These are phyloP conservation scores for Saccharum spontaneum DNA, from an alignment of 176 grass and related monocot species.

Conservation along the genomic window DNA sequence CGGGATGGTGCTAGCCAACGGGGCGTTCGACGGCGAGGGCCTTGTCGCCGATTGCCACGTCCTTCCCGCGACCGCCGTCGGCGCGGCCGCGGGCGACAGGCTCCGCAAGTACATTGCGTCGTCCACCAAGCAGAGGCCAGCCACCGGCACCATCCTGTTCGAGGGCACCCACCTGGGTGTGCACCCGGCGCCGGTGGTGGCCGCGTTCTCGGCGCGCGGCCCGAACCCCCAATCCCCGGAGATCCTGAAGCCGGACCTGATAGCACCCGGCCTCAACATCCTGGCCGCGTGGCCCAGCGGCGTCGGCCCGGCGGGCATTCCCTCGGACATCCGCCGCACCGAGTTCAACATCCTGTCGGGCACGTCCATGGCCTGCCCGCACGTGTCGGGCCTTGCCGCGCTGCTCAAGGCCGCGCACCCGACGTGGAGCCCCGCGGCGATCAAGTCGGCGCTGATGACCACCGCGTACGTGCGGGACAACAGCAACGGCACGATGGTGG, in stretches of 20 bases:
- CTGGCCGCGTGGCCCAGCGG: slow-evolving; percentile 77
- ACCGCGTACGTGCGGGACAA: slow-evolving; percentile 76
- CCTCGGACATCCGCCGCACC: slow-evolving; percentile 58
- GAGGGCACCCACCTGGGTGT: slow-evolving; percentile 81
- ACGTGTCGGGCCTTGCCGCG: slow-evolving; percentile 83
- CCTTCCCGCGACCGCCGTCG: slow-evolving; percentile 73
- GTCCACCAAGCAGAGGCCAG: slow-evolving; percentile 40
- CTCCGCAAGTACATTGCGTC: slow-evolving; percentile 77
- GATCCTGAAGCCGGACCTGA: slow-evolving; percentile 80
- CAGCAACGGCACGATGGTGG: slow-evolving; percentile 58
- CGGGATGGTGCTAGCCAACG: slow-evolving; percentile 93
- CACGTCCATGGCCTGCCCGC: slow-evolving; percentile 96
- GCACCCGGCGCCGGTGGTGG: slow-evolving; percentile 83
- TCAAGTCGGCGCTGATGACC: slow-evolving; percentile 98
- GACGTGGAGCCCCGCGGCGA: slow-evolving; percentile 71
- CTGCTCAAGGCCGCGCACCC: slow-evolving; percentile 97
- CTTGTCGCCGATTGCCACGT: slow-evolving; percentile 93
- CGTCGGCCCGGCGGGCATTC: slow-evolving; percentile 79
- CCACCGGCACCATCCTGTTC: slow-evolving; percentile 84
- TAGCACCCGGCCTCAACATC: slow-evolving; percentile 91
- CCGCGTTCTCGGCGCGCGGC: slow-evolving; percentile 85
- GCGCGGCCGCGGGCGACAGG: slow-evolving; percentile 58
- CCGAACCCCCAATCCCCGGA: slow-evolving; percentile 89
- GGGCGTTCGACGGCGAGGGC: slow-evolving; percentile 89
- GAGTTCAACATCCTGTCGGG: slow-evolving; percentile 97